A percentile compares a stretch with the other conserved stretches of the same genome.
Conservation (phyloP, 768 basidiomycete species). For the Boletus sp. region DNA sequence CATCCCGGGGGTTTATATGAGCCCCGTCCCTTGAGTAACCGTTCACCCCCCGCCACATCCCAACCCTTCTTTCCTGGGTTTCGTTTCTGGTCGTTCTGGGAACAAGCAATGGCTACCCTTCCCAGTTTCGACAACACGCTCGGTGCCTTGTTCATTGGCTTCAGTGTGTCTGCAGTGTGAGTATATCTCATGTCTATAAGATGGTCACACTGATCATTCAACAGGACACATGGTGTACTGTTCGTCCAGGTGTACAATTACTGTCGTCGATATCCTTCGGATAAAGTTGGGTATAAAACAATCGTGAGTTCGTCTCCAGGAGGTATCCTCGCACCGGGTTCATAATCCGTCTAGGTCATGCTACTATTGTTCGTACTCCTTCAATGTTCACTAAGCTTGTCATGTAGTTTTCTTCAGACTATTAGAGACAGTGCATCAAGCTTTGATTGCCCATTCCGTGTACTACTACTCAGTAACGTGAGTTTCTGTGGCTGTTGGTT, state of each 20-base stretch:
- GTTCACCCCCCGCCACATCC: background rate
- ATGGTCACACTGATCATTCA: constrained; percentile 24
- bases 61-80: background rate
- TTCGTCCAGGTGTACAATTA: constrained; percentile 53
- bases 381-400: background rate
- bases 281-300: constrained; percentile 47
- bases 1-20: constrained; percentile 11
- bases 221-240: constrained; percentile 50
- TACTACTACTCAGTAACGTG: constrained; percentile 57
- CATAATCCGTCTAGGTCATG: constrained; percentile 25
- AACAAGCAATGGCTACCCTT: constrained; percentile 14
- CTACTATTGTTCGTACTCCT: constrained; percentile 30
- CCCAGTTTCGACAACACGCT: constrained; percentile 45
- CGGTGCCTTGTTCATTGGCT: constrained; percentile 60
- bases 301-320: constrained; percentile 39
- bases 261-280: constrained; percentile 51
- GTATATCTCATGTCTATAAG: constrained; percentile 1
- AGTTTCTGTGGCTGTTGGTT: constrained; percentile 16
- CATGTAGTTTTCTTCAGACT: constrained; percentile 31
- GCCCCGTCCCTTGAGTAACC: background rate
- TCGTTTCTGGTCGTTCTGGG: background rate
- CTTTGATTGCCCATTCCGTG: constrained; percentile 47
- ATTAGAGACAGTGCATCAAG: constrained; percentile 47
- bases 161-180: constrained; percentile 43
- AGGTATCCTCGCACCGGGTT: background rate